These are phyloP conservation scores for Fusarium concolor DNA, from an alignment of 2,329 filamentous ascomycete genomes.

Conservation along the genomic window DNA sequence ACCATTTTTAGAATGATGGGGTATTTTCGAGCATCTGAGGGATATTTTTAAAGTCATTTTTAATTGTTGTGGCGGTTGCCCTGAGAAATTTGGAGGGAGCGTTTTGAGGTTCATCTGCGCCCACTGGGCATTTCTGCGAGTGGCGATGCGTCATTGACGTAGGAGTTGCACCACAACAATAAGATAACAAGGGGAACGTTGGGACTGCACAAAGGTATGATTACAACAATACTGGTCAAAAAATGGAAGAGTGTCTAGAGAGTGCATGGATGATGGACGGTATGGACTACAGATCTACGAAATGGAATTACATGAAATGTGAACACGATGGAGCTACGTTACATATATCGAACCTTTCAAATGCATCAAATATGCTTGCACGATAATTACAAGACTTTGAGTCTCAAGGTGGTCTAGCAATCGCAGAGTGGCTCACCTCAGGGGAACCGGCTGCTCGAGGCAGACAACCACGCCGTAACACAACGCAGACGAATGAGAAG, in stretches of 20 bases:
- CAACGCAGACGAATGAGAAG: background rate
- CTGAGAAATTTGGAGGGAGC: constrained; percentile 16
- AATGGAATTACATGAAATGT: background rate
- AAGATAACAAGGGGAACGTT: rapidly evolving
- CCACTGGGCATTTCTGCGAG: background rate
- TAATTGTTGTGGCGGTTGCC: constrained; percentile 32
- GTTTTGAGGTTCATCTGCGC: background rate
- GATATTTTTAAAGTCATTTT: constrained; percentile 5
- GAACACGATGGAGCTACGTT: rapidly evolving
- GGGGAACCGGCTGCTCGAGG: constrained; percentile 10
- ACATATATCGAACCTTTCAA: rapidly evolving
- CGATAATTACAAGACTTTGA: background rate
- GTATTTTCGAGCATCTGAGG: background rate
- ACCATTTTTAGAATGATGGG: background rate
- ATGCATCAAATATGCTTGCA: rapidly evolving
- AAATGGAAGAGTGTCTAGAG: background rate
- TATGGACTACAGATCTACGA: background rate
- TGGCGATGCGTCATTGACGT: background rate
- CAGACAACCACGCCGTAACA: background rate
- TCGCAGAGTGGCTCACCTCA: constrained; percentile 6
- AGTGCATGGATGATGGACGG: background rate
- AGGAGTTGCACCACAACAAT: background rate
- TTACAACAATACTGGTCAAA: too few species aligned
- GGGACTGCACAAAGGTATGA: rapidly evolving
- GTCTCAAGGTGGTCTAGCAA: background rate